Base-by-base conservation (phyloP, 768 basidiomycete species). In the Boletus edulis region DNA sequence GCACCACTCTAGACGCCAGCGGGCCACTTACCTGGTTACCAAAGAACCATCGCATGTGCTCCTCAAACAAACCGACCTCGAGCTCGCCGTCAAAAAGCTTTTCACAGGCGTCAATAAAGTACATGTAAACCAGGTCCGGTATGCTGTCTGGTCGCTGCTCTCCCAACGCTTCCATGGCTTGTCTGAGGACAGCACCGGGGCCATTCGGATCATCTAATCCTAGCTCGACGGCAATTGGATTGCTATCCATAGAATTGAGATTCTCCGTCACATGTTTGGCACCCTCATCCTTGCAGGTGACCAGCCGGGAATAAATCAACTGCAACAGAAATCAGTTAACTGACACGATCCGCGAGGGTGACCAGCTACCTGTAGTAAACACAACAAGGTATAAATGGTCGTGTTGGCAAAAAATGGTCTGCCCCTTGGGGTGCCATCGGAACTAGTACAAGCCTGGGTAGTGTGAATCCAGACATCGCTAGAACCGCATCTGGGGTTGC, bases 11-110 rank as follows among this genome's bases (percentile, higher is more conserved):
- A 11, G 5, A 18, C 41, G 12, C 41, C 32, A 18, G 11, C 8
- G n/a, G 5, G 15, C 40, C 46, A 50, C 78, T 58, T 71, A 89
- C 89, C 81, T 86, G 87, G 57, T 85, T 92, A 32, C 91, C 90
- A 75, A 93, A 94, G 74, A 95, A 90, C 83, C 92, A 91, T 59
- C 97, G 77, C 84, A 98, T 85, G 65, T 93, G 91, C 69, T 98
- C 97, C 70, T 98, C 96, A 64, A 94, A 98, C 20, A 86, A 84
- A n/a, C 81, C 74, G 67, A 88, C 90, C 70, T 98, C 97, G 56
- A 98, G 78, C 67, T 98, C 95, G 58, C 83, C 87, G 63, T 94
- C 94, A 67, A 98, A 98, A 40, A 96, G 71, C 77, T 91, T 91
- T 72, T 98, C 96, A 69, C 91, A 93, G 11, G 91, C 88, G 54